Evolutionary conservation across 1,139 yeast species (phyloP).

Genomic region (Pichia sp.): DNA sequence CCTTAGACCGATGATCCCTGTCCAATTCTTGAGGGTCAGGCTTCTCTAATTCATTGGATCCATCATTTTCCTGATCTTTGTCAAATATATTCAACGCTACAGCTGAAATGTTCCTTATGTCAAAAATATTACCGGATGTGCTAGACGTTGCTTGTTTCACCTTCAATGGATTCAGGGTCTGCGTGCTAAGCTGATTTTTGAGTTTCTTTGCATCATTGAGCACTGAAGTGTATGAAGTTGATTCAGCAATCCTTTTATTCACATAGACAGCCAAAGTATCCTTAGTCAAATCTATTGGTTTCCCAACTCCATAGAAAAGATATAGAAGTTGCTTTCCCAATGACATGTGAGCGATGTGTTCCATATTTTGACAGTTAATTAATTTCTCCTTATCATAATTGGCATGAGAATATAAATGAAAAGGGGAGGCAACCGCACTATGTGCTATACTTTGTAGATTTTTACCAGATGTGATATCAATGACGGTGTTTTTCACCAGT

Average conservation of each 20-base stretch:
- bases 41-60: too few species aligned
- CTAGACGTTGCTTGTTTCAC: too few species aligned
- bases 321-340: slow-evolving; percentile 25
- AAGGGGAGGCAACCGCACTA: slow-evolving; percentile 20
- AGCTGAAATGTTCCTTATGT: slow-evolving; percentile 2
- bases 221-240: slow-evolving; percentile 1
- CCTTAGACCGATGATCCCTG: too few species aligned
- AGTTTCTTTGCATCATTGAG: slow-evolving; percentile 5
- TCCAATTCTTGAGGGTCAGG: too few species aligned
- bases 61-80: slow-evolving; percentile 1
- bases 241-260: slow-evolving; percentile 5
- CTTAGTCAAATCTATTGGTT: slow-evolving; percentile 14
- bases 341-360: slow-evolving; percentile 20
- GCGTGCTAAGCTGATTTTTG: slow-evolving; percentile 3
- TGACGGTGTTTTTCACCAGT: slow-evolving; percentile 28
- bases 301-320: slow-evolving; percentile 25
- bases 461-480: slow-evolving; percentile 28
- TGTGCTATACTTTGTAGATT: slow-evolving; percentile 22
- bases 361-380: slow-evolving; percentile 23
- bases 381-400: slow-evolving; percentile 15
- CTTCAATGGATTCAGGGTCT: neutral
- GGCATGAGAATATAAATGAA: slow-evolving; percentile 11
- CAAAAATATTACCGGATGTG: neutral
- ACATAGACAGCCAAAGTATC: slow-evolving; percentile 3
- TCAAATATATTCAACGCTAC: slow-evolving; percentile 4